Base-by-base conservation (phyloP, 768 basidiomycete genomes). In the Termitomyces heimii region DNA sequence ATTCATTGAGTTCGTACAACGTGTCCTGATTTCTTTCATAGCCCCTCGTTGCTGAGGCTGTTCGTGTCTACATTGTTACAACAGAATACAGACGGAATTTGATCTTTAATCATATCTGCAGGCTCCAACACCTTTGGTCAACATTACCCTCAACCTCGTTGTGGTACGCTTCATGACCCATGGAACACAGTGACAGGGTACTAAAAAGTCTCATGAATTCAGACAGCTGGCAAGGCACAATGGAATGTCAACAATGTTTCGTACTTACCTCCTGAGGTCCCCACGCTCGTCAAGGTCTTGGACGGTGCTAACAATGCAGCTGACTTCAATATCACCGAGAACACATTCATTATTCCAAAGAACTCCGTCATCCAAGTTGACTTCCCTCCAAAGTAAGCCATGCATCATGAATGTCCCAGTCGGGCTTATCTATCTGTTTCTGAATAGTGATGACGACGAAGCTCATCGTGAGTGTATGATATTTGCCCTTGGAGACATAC, bases 321-420 rank as follows among this genome's bases (percentile, higher is more conserved):
- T 2, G 69, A 73, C 45, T 67, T 77, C 57, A 66, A 68, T 20
- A 42, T 62, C 6, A 65, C 69, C 6, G 75, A 75, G 46, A 68
- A 76, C 47, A 72, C 77, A 4, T 78, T 75, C 54, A 59, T 72
- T 26, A 60, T 79, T 14, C 75, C 75, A 0, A 44, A 54, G 10
- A 73, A 77, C 60, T 65, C 71, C 46, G 65, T 69, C 32, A 68
- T 79, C 49, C 75, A 79, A 54, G 29, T 79, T 6, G 65, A 62
- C n/a, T 70, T 78, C 67, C 68, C 69, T 12, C 62, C 62, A 2
- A 63, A 60, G 67, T 67, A 49, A 10, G 64, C 44, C 14, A 14
- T 26, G 28, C 12, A 12, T 4, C 10, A 18, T 14, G 1, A 24
- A 1, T 8, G 35, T 9, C n/a, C 18, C 14, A 37, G 3, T n/a